Conservation (phyloP, 2,329 filamentous ascomycete genomes). For the Emmonsiellopsis sp. region DNA sequence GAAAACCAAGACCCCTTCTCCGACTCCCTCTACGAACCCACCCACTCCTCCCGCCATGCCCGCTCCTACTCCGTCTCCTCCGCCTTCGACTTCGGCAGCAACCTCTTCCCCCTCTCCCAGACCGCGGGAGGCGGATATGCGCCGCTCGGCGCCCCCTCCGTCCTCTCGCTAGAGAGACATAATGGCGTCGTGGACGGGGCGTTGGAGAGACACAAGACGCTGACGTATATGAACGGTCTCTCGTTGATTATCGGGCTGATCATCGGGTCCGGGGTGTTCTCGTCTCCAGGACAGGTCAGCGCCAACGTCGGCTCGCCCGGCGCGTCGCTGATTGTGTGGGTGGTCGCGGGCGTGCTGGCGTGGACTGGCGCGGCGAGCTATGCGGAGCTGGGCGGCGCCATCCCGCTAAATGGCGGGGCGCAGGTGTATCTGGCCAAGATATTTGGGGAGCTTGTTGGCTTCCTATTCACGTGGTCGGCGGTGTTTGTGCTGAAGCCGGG, state of each 20-base stretch:
- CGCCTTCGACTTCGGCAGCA: constrained; percentile 90
- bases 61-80: constrained; percentile 86
- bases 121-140: constrained; percentile 68
- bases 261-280: constrained; percentile 95
- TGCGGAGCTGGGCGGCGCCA: constrained; percentile 89
- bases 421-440: constrained; percentile 95
- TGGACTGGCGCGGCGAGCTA: constrained; percentile 96
- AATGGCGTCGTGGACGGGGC: constrained; percentile 62
- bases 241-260: constrained; percentile 87
- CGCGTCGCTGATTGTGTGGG: constrained; percentile 84
- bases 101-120: constrained; percentile 83
- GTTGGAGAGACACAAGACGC: constrained; percentile 86
- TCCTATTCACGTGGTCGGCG: constrained; percentile 93
- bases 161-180: constrained; percentile 43
- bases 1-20: constrained; percentile 74
- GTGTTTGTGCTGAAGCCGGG: constrained; percentile 92
- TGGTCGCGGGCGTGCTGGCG: constrained; percentile 78
- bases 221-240: constrained; percentile 90
- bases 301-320: constrained; percentile 84
- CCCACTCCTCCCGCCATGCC: constrained; percentile 40
- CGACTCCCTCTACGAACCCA: constrained; percentile 40
- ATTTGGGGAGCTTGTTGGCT: constrained; percentile 85
- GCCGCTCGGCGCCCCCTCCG: constrained; percentile 68
- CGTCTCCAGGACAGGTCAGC: constrained; percentile 86
- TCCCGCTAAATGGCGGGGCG: constrained; percentile 87